phyloP scores from a whole-genome alignment of 2,329 filamentous ascomycete genomes.

The Lasiodiplodia citricola region DNA sequence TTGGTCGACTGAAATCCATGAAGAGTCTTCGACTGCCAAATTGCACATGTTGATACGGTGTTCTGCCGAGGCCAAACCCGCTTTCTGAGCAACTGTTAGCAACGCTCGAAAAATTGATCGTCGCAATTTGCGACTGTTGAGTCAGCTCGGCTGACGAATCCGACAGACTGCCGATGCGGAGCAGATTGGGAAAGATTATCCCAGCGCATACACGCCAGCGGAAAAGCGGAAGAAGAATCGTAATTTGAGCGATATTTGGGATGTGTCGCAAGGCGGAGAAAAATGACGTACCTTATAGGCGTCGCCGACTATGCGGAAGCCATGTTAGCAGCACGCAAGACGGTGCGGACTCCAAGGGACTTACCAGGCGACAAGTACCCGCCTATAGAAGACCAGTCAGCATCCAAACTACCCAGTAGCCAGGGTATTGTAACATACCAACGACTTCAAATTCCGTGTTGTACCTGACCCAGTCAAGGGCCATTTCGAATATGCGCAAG shows the following conservation, averaged over 20 bases:
- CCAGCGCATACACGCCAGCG: neutral
- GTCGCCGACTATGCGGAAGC: constrained; percentile 19
- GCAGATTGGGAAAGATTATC: neutral
- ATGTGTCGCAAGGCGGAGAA: neutral
- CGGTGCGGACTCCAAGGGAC: neutral
- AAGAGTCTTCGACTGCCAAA: constrained; percentile 74
- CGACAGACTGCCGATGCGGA: constrained; percentile 7
- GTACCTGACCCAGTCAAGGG: constrained; percentile 76
- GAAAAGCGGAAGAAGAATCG: neutral
- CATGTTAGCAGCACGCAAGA: constrained; percentile 5
- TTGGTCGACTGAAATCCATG: constrained; percentile 47
- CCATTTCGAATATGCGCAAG: constrained; percentile 88
- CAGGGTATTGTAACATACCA: constrained; percentile 67
- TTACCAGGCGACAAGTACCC: constrained; percentile 25
- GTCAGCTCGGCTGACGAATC: constrained; percentile 11
- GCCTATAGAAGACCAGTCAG: constrained; percentile 14
- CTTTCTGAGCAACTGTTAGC: constrained; percentile 73
- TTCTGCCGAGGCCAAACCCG: constrained; percentile 73
- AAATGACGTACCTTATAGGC: constrained; percentile 25
- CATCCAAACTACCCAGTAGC: neutral
- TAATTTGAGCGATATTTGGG: neutral
- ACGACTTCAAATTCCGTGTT: constrained; percentile 78
- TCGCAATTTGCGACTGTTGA: constrained; percentile 13
- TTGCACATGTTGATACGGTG: constrained; percentile 86
- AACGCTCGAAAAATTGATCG: constrained; percentile 55